Base-by-base conservation (phyloP, 2,329 filamentous ascomycete species). In the Apiospora koreana region DNA sequence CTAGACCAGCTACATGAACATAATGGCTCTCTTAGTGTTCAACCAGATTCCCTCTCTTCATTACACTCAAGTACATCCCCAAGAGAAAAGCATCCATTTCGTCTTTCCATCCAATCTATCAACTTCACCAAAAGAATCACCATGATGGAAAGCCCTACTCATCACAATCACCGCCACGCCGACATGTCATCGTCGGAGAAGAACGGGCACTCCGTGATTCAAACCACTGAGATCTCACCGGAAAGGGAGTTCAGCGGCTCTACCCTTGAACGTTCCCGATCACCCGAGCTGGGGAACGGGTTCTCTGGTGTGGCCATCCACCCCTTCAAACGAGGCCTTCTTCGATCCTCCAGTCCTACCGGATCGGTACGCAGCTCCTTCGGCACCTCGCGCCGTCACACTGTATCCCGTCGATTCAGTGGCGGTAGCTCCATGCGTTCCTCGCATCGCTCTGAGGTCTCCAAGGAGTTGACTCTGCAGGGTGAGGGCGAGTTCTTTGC, bases 401-500 rank as follows among this genome's bases (percentile, higher is more conserved):
- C 21, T 9, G 28, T 43, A 41, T 54, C 45, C 21, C 67, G 67
- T 18, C 67, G 43, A 7, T 68, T 68, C 18, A 58, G 50, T 14
- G 46, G 67, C 10, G 46, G 67, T 38, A 50, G 67, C 31, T 23
- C 62, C 67, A 31, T 25, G 18, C 46, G 21, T 7, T 43, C 67
- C 21, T n/a, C n/a, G n/a, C 67, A 58, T 35, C 67, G 67, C 31
- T 58, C 67, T 25, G 67, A 68, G 46, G 46, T 58, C n/a, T 54
- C 43, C 21, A 35, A 43, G 50, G 67, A 58, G 46, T 21, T 58
- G 38, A 54, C 41, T 25, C 8, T 54, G 6, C 67, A 41, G 41
- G 67, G 67, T 9, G 67, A 68, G 67, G n/a, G 67, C 8, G 46
- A 68, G 46, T 68, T 68, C 31, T 68, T 68, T 25, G 46, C 45